These are phyloP conservation scores for Sistotremastrum niveocremeum DNA, from an alignment of 768 basidiomycete species.

Conservation along the genomic window DNA sequence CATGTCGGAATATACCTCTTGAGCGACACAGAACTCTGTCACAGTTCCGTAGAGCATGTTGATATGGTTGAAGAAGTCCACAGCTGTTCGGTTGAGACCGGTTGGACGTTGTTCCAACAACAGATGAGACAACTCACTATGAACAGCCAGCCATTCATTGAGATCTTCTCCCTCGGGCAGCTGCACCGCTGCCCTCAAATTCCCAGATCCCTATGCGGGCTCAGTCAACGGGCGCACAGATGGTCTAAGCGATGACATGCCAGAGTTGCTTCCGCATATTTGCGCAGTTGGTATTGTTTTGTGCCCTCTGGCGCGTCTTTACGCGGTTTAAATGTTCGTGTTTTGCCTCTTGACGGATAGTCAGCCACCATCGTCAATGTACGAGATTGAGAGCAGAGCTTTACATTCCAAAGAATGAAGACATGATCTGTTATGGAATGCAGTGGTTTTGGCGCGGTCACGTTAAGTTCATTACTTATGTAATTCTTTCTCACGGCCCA, in stretches of 20 bases:
- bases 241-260: constrained; percentile 27
- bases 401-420: constrained; percentile 82
- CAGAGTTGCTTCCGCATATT: constrained; percentile 93
- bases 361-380: not conserved
- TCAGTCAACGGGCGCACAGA: not conserved
- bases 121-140: constrained; percentile 42
- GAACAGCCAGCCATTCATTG: constrained; percentile 99
- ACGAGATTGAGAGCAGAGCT: constrained; percentile 15
- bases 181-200: constrained; percentile 81
- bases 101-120: not conserved
- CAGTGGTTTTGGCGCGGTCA: not conserved
- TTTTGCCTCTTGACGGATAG: constrained; percentile 52
- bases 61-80: constrained; percentile 98
- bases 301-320: constrained; percentile 93
- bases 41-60: constrained; percentile 99
- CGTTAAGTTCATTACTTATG: no score
- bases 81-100: constrained; percentile 38
- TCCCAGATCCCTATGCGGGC: constrained; percentile 72
- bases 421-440: constrained; percentile 31
- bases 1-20: constrained; percentile 48
- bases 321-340: constrained; percentile 91
- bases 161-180: constrained; percentile 94
- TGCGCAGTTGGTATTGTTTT: constrained; percentile 94
- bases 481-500: no score
- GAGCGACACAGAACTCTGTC: constrained; percentile 92